Base-by-base conservation (phyloP, 352 stramenopile genomes). In the Phytophthora hybrid region DNA sequence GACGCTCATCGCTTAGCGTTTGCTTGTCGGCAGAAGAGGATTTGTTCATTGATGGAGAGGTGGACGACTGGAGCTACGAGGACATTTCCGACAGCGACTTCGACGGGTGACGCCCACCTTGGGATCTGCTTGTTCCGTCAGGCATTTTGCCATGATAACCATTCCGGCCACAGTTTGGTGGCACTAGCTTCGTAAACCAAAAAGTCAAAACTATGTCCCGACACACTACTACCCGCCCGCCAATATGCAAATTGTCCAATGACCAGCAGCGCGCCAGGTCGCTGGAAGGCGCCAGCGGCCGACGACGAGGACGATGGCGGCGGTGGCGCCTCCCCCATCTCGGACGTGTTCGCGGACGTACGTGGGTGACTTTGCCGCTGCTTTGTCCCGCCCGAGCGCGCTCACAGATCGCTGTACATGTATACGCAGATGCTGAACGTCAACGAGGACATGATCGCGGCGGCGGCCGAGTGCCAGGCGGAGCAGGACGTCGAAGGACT, bases 61-160 rank as follows among this genome's bases (percentile, higher is more conserved):
- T 79, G 39, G 73, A 73, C 23, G 55, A 69, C 10, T 94, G 87
- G 87, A 47, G 71, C 31, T 90, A 87, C 51, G 77, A 89, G 13
- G 84, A 91, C 52, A 80, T 94, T 19, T 86, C 81, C 0, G 87
- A 94, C 46, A 92, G 79, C 59, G 85, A 92, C 58, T 94, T 93
- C 55, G 81, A 89, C 32, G 19, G 29, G 21, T 78, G 55, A 74
- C 41, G 16, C 4, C 10, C 37, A 44, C 10, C 37, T 7, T 44
- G 10, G 37, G 32, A 44, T 44, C 34, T 41, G 9, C 14, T 41
- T 41, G 37, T n/a, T 26, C 23, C 23, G 23, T 26, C 3, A 26
- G 23, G 23, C 23, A 26, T 26, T 26, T 26, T 26, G 3, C 23
- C 23, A 1, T 26, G 23, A 3, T 26, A 26, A 26, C 3, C 23